Evolutionary conservation across 2,329 filamentous ascomycete species (phyloP), one percentile per base, ranked within the genome.

Genomic region (Calonectria montana): DNA sequence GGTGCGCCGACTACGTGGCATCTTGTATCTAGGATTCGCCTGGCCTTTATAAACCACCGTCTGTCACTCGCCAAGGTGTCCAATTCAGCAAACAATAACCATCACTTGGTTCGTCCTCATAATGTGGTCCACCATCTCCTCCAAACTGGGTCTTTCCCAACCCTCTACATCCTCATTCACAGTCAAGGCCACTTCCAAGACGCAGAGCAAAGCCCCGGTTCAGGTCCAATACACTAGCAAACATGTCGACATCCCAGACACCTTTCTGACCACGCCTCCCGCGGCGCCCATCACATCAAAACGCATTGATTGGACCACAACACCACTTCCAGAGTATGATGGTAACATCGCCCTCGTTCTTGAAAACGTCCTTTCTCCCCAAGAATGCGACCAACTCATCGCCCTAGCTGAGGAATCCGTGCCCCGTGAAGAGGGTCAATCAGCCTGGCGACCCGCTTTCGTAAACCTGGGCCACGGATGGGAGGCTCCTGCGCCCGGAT

Each of bases 361-460:
- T 10, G 90, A 93, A 79, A 88, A 91, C 67, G 87, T 91, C 31
- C 82, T 94, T 66, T 82, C 81, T 0, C 73, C 74, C 0, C 71
- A 72, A 10, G 94, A 96, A 84, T 96, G 94, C 81, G 79, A 82
- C 0, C 78, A 86, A 37, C 85, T 94, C 0, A 73, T 89, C 5
- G 27, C 71, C 13, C 82, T 90, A 7, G 88, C 88, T 12, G 89
- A 91, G 78, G 81, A 88, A 18, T 88, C 88, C 13, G 88, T 90
- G 13, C 71, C 75, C 1, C 67, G 61, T 2, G 67, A 74, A 9
- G 72, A 77, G 4, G 73, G 57, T 1, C 70, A 83, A 77, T 71
- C 75, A 7, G 81, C 85, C 1, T 96, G 94, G 94, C 86, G 87
- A 62, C 89, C 90, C 2, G 94, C 94, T 0, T 87, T 94, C 81